Percentiles rank a stretch among this genome's conserved stretches.
Evolutionary conservation across 2,329 filamentous ascomycete species (phyloP).

Genomic region (Thelonectria discophora): DNA sequence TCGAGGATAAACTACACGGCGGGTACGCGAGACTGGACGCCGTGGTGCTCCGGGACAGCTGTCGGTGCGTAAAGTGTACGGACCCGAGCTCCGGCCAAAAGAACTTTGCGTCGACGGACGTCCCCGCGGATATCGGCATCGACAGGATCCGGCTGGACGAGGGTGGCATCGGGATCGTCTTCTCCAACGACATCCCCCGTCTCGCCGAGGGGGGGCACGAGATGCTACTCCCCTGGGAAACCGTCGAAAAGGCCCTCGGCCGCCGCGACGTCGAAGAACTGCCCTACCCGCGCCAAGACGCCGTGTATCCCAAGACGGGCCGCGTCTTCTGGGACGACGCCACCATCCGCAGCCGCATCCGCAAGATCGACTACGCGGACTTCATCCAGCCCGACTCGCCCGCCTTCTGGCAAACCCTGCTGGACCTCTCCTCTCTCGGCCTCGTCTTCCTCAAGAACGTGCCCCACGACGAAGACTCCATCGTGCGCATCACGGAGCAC

Average conservation of each 20-base stretch:
- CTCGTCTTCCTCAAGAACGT: conserved; percentile 81
- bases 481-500: conserved; percentile 73
- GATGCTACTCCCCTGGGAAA: conserved; percentile 47
- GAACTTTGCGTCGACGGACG: conserved; percentile 56
- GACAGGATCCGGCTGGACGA: conserved; percentile 42
- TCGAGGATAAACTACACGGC: conserved; percentile 33
- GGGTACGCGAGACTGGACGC: conserved; percentile 41
- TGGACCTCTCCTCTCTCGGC: conserved; percentile 71
- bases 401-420: conserved; percentile 68
- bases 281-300: conserved; percentile 37
- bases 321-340: conserved; percentile 54
- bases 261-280: conserved; percentile 33
- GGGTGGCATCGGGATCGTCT: conserved; percentile 65
- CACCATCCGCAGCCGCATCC: conserved; percentile 52
- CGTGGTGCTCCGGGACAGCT: conserved; percentile 61
- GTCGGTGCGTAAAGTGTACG: conserved; percentile 61
- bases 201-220: conserved; percentile 45
- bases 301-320: conserved; percentile 46
- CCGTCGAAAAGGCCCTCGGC: conserved; percentile 47
- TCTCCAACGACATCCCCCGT: conserved; percentile 59
- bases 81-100: conserved; percentile 69
- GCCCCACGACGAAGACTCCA: conserved; percentile 71
- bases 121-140: conserved; percentile 48
- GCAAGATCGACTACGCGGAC: conserved; percentile 72
- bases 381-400: conserved; percentile 69